Base-by-base conservation (phyloP, 164 flowering plant species). In the Piper betle region DNA sequence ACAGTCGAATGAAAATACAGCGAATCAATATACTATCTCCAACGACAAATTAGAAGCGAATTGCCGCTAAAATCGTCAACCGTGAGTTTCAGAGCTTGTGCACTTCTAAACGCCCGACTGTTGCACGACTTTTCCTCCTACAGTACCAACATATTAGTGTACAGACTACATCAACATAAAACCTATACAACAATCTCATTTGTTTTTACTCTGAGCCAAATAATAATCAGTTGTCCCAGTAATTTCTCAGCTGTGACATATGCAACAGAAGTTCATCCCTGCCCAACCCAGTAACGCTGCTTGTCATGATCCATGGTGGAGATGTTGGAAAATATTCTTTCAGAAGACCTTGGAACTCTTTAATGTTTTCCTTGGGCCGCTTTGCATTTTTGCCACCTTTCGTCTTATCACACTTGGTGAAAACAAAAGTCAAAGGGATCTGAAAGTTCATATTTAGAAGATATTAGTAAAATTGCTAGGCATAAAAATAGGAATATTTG, bases 291-390 rank as follows among this genome's bases (percentile, higher is more conserved):
- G 90, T 83, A 59, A 84, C 77, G 59, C 98, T 84, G 75, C 98
- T 86, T 3, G 98, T 89, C 97, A 93, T 90, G 82, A 93, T 90
- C 98, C 98, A 90, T 33, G 97, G 87, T 33, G 98, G 85, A 62
- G 76, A 82, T 58, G 63, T 65, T 61, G 18, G 64, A 67, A 74
- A 81, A 68, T 69, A 71, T 57, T 75, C 46, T 69, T 73, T 70
- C 41, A 81, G 68, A 39, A 79, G 59, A 52, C 74, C 71, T 62
- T 73, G 81, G 55, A 83, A 81, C 62, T 64, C 62, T 62, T 68
- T 70, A 40, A 83, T 78, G 68, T 83, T 83, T 70, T 79, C 83
- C 18, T 79, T 82, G 15, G 83, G 95, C 62, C 85, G 72, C 62
- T 70, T 80, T 48, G 84, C 89, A 8, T 55, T 55, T 71, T 81